Evolutionary conservation across 148 eudicot genomes (phyloP).

Genomic region (Chenopodium album): DNA sequence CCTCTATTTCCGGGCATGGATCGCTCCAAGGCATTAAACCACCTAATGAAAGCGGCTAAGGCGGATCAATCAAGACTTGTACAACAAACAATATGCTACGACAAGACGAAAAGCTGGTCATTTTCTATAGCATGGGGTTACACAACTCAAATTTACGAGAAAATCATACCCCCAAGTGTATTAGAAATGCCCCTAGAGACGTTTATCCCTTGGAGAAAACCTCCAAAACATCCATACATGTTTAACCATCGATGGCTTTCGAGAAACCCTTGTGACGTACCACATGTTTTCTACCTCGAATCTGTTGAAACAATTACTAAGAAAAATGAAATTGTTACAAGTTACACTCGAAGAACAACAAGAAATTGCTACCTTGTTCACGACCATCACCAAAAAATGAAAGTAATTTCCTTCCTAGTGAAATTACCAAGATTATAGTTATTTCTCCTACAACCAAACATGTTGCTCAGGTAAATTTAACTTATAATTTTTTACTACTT

Average conservation of each 20-base stretch:
- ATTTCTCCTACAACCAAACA: conserved; percentile 43
- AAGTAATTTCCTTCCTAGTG: conserved; percentile 22
- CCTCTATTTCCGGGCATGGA: conserved; percentile 56
- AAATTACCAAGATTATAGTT: conserved; percentile 35
- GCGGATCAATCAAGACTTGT: conserved; percentile 44
- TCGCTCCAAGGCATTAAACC: conserved; percentile 41
- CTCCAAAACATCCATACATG: conserved; percentile 36
- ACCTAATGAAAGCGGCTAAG: conserved; percentile 49
- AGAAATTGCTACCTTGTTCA: conserved; percentile 31
- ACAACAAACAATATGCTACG: conserved; percentile 64
- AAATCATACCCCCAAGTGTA: conserved; percentile 38
- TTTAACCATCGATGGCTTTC: conserved; percentile 47
- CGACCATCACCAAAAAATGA: background rate
- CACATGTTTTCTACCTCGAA: conserved; percentile 55
- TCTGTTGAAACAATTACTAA: conserved; percentile 19
- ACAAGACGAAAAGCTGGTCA: conserved; percentile 45
- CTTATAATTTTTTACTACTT: background rate
- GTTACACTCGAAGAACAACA: conserved; percentile 34
- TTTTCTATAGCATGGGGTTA: conserved; percentile 71
- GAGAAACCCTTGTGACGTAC: conserved; percentile 45
- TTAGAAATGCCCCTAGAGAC: conserved; percentile 54
- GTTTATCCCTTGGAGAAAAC: conserved; percentile 47
- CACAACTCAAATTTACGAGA: conserved; percentile 47
- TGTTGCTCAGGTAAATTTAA: conserved; percentile 30
- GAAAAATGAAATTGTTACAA: conserved; percentile 28